Conservation (phyloP, 495 filamentous ascomycete genomes). For the Xylaria telfairii region DNA sequence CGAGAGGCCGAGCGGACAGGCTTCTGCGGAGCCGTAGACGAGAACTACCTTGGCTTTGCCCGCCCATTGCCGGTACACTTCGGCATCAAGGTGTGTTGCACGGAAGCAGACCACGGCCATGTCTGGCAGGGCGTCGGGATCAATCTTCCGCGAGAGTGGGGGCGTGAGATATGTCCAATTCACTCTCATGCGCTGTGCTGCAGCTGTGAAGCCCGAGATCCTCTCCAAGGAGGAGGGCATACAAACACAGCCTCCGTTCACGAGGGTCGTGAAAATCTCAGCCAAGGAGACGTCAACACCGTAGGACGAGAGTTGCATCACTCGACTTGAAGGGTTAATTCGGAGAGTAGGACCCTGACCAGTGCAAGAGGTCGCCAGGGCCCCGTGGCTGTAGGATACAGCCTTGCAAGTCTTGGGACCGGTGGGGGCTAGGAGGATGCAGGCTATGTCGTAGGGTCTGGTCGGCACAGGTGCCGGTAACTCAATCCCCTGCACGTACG, state of each 20-base stretch:
- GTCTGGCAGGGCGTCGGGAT: constrained; percentile 43
- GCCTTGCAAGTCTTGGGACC: constrained; percentile 43
- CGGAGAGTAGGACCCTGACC: constrained; percentile 57
- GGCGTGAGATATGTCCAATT: constrained; percentile 59
- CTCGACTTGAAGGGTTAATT: constrained; percentile 57
- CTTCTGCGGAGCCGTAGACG: constrained; percentile 53
- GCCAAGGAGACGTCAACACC: constrained; percentile 71
- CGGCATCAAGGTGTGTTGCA: constrained; percentile 49
- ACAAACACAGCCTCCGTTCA: constrained; percentile 58
- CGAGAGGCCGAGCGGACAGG: constrained; percentile 52
- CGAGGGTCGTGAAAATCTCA: constrained; percentile 71
- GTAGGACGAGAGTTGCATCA: constrained; percentile 73
- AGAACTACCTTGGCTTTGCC: constrained; percentile 51
- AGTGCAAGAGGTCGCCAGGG: constrained; percentile 48
- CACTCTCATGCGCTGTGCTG: constrained; percentile 53
- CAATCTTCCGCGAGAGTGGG: constrained; percentile 50
- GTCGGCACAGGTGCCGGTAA: constrained; percentile 30
- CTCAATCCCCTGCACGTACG: constrained; percentile 44
- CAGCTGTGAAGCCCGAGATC: constrained; percentile 43
- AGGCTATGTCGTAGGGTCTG: constrained; percentile 47
- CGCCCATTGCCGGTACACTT: constrained; percentile 50
- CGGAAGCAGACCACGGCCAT: constrained; percentile 54
- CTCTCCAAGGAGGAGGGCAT: constrained; percentile 52
- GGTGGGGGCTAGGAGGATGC: constrained; percentile 47
- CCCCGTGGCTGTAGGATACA: constrained; percentile 52